Evolutionary conservation across 106 monocot species (phyloP).

Genomic region (Dendrobium officinale): DNA sequence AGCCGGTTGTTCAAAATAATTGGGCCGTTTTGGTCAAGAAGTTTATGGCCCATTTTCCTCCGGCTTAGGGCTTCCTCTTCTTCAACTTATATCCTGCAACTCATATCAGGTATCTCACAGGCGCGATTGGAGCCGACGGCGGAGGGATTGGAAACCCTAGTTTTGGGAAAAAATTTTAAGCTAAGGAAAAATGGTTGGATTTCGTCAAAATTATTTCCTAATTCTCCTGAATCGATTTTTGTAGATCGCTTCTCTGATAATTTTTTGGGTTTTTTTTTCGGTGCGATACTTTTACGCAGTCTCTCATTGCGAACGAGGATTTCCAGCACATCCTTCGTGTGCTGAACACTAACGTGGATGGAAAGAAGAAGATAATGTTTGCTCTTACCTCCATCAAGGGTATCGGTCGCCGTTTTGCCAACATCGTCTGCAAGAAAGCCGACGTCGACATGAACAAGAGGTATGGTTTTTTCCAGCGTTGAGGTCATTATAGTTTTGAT

Average conservation of each 20-base stretch:
- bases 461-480: constrained; percentile 1
- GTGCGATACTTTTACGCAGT: constrained; percentile 15
- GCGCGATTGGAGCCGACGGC: not conserved
- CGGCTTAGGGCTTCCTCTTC: not conserved
- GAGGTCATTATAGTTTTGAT: not conserved
- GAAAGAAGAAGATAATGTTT: constrained; percentile 94
- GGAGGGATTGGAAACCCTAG: not conserved
- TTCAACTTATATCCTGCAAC: not conserved
- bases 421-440: constrained; percentile 95
- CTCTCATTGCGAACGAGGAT: constrained; percentile 79
- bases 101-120: not conserved
- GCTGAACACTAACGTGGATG: constrained; percentile 91
- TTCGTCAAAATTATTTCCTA: not conserved
- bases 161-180: not conserved
- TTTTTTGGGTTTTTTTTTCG: not conserved
- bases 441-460: constrained; percentile 98
- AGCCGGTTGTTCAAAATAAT: too few relatives aligned
- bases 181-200: not conserved
- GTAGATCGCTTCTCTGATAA: too few relatives aligned
- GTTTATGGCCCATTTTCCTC: too few relatives aligned
- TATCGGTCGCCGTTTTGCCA: constrained; percentile 79
- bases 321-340: constrained; percentile 98
- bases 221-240: not conserved
- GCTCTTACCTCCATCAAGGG: constrained; percentile 96
- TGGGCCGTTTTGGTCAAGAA: too few relatives aligned